phyloP scores from a whole-genome alignment of 768 basidiomycete species.

The Candolleomyces aberdarensis region DNA sequence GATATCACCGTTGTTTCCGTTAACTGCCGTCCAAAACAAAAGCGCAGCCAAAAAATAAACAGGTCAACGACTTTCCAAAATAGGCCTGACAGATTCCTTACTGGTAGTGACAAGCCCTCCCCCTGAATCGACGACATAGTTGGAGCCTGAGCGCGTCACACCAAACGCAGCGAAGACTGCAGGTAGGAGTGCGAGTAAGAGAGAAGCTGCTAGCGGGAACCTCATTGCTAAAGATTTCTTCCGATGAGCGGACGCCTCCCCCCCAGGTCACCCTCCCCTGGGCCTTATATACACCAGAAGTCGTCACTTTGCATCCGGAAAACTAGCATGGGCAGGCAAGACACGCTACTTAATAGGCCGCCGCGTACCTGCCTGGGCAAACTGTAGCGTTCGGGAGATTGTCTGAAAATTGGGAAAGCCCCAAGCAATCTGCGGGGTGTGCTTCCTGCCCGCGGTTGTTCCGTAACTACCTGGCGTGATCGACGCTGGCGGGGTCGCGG shows the following conservation, averaged over 20 bases:
- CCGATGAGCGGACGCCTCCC: too few relatives aligned
- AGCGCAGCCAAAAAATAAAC: background rate
- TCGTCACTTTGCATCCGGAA: too few relatives aligned
- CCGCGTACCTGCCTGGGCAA: background rate
- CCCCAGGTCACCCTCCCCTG: too few relatives aligned
- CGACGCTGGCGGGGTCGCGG: too few relatives aligned
- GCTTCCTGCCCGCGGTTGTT: background rate
- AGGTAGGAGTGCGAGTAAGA: conserved; percentile 18
- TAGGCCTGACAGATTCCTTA: conserved; percentile 16
- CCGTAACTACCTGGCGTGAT: too few relatives aligned
- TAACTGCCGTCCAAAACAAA: conserved; percentile 22
- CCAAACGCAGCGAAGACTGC: conserved; percentile 44
- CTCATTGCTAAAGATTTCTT: conserved; percentile 15
- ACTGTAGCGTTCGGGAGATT: background rate
- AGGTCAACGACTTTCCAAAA: background rate
- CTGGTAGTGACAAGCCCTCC: conserved; percentile 43
- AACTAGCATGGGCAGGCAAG: too few relatives aligned
- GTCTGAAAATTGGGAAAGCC: background rate
- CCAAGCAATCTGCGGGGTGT: background rate
- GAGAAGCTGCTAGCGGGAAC: conserved; percentile 18
- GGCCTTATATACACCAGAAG: too few relatives aligned
- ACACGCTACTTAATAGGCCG: background rate
- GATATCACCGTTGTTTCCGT: conserved; percentile 42
- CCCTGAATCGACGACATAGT: conserved; percentile 41
- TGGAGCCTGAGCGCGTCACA: conserved; percentile 38